Conservation (phyloP, 2,329 filamentous ascomycete genomes). For the Penicillium aurantiogriseum region DNA sequence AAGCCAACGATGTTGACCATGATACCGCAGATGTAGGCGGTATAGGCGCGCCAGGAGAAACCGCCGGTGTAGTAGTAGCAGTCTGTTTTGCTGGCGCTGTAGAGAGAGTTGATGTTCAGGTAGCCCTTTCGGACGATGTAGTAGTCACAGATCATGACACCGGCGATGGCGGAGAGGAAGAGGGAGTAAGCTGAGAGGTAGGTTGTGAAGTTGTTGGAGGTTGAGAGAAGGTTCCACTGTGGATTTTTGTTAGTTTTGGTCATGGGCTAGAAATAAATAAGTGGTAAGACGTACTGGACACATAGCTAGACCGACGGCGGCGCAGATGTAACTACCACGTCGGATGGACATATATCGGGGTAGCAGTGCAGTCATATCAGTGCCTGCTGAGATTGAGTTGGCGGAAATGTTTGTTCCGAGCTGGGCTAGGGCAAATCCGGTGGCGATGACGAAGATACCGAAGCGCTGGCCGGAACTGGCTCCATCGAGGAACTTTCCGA, state of each 20-base stretch:
- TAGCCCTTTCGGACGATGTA: conserved; percentile 82
- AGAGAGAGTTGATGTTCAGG: conserved; percentile 73
- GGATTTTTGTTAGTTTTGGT: conserved; percentile 13
- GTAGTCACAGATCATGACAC: conserved; percentile 88
- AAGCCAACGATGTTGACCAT: conserved; percentile 91
- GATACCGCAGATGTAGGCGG: conserved; percentile 78
- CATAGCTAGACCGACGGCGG: conserved; percentile 75
- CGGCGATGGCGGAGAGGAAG: conserved; percentile 88
- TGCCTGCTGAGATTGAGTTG: conserved; percentile 80
- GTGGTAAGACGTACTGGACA: conserved; percentile 59
- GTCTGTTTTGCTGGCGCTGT: conserved; percentile 59
- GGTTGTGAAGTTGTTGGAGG: conserved; percentile 80
- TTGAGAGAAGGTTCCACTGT: conserved; percentile 65
- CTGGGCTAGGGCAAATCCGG: conserved; percentile 73
- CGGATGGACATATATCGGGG: conserved; percentile 82
- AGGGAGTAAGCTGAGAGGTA: conserved; percentile 91
- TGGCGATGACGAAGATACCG: conserved; percentile 71
- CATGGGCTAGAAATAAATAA: neutral
- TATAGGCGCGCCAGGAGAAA: conserved; percentile 79
- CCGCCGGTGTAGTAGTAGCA: conserved; percentile 75
- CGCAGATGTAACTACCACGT: conserved; percentile 83
- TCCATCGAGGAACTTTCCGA: conserved; percentile 66
- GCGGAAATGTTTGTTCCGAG: conserved; percentile 85
- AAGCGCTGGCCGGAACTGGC: conserved; percentile 68
- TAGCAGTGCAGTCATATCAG: conserved; percentile 76